These are phyloP conservation scores for Meripilus lineatus DNA, from an alignment of 1,284 basidiomycete species.

Conservation along the genomic window DNA sequence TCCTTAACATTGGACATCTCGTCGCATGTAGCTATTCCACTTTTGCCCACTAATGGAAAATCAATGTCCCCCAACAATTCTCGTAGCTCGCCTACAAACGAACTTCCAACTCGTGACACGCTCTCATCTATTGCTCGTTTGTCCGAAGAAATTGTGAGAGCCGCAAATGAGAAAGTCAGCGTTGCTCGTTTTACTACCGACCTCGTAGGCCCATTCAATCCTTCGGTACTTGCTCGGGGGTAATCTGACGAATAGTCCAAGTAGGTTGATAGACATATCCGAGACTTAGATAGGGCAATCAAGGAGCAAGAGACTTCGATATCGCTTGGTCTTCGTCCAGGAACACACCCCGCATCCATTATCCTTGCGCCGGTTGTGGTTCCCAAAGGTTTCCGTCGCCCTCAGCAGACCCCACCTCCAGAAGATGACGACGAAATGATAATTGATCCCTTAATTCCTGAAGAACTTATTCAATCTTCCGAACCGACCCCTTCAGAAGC, in stretches of 20 bases:
- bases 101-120: slow-evolving; percentile 25
- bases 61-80: no score
- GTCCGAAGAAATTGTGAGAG: slow-evolving; percentile 54
- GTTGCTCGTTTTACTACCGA: slow-evolving; percentile 65
- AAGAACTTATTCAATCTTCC: no score
- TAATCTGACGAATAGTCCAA: not conserved
- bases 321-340: slow-evolving; percentile 46
- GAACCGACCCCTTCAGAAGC: no score
- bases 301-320: slow-evolving; percentile 65
- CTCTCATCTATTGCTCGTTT: slow-evolving; percentile 54
- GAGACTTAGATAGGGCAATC: slow-evolving; percentile 70
- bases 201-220: slow-evolving; percentile 40
- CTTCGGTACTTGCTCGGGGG: slow-evolving; percentile 1
- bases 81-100: no score
- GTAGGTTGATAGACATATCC: slow-evolving; percentile 65
- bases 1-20: no score
- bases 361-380: slow-evolving; percentile 55
- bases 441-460: slow-evolving; percentile 12
- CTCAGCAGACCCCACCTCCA: slow-evolving; percentile 37
- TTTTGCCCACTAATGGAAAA: no score
- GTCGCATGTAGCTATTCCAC: no score
- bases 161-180: slow-evolving; percentile 70
- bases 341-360: slow-evolving; percentile 48
- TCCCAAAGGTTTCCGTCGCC: slow-evolving; percentile 46
- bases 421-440: slow-evolving; percentile 6